Conservation (phyloP, 352 stramenopile species). For the Thalassiosira livingstoniorum region DNA sequence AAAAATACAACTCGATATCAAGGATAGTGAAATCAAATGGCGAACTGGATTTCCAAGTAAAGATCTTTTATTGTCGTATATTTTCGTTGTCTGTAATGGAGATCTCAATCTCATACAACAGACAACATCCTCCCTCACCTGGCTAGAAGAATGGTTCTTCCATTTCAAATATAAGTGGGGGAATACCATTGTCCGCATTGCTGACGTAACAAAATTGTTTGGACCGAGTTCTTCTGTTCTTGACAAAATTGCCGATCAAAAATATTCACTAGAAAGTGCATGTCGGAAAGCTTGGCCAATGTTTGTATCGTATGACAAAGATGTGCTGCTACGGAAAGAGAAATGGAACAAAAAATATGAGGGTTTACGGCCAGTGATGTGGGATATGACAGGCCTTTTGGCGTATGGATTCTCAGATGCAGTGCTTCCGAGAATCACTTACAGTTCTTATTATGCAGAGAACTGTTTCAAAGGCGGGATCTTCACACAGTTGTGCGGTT, state of each 20-base stretch:
- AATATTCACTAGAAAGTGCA: conserved; percentile 6
- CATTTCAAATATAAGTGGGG: conserved; percentile 37
- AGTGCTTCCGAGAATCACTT: conserved; percentile 38
- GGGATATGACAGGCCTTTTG: conserved; percentile 41
- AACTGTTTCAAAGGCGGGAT: conserved; percentile 61
- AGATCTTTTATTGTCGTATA: conserved; percentile 6
- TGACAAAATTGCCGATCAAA: not conserved
- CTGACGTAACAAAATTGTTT: not conserved
- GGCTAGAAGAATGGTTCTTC: conserved; percentile 48
- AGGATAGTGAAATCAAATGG: conserved; percentile 22
- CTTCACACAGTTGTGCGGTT: conserved; percentile 35
- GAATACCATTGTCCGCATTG: not conserved
- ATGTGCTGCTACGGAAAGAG: conserved; percentile 24
- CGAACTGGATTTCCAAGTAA: conserved; percentile 26
- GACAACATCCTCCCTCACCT: conserved; percentile 8
- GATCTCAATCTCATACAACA: conserved; percentile 17
- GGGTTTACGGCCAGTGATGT: conserved; percentile 23
- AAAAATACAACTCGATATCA: not conserved
- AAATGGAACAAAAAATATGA: conserved; percentile 31
- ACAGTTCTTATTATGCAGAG: conserved; percentile 48
- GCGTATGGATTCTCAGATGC: conserved; percentile 26
- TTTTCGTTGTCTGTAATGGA: conserved; percentile 36
- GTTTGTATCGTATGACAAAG: conserved; percentile 37
- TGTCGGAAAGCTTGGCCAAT: conserved; percentile 18
- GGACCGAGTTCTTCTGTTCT: not conserved